Percentiles rank a stretch among this genome's conserved stretches.
Evolutionary conservation across 106 monocot genomes (phyloP).

Genomic region (Allium fistulosum): DNA sequence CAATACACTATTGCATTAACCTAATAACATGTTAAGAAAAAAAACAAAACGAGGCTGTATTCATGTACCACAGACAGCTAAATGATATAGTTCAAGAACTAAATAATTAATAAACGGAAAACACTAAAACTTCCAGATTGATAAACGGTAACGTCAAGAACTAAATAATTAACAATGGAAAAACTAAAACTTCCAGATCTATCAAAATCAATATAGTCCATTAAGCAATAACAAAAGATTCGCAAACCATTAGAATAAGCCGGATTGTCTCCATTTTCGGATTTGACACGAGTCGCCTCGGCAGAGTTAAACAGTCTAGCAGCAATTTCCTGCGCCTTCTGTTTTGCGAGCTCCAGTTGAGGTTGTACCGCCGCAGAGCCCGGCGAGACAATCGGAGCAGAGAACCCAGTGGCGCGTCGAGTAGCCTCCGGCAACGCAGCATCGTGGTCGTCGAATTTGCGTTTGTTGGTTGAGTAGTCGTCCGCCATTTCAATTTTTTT

Average conservation of each 20-base stretch:
- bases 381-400: slow-evolving; percentile 14
- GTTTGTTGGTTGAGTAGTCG: slow-evolving; percentile 27
- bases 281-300: slow-evolving; percentile 45
- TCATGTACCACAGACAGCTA: too few relatives aligned
- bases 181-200: neutral
- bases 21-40: too few relatives aligned
- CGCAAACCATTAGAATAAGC: slow-evolving; percentile 6
- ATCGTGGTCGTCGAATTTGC: slow-evolving; percentile 43
- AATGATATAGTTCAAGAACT: neutral
- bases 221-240: neutral
- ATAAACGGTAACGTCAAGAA: neutral
- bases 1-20: too few relatives aligned
- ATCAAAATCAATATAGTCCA: neutral
- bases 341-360: slow-evolving; percentile 49
- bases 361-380: slow-evolving; percentile 35
- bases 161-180: neutral
- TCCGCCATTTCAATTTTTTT: slow-evolving; percentile 24
- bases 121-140: neutral
- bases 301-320: slow-evolving; percentile 43
- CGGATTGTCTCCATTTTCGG: slow-evolving; percentile 26
- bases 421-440: slow-evolving; percentile 4
- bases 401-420: slow-evolving; percentile 18
- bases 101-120: neutral
- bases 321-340: slow-evolving; percentile 58
- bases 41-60: too few relatives aligned